Conservation (phyloP, 352 stramenopile genomes). For the Phytophthora tentaculata region DNA sequence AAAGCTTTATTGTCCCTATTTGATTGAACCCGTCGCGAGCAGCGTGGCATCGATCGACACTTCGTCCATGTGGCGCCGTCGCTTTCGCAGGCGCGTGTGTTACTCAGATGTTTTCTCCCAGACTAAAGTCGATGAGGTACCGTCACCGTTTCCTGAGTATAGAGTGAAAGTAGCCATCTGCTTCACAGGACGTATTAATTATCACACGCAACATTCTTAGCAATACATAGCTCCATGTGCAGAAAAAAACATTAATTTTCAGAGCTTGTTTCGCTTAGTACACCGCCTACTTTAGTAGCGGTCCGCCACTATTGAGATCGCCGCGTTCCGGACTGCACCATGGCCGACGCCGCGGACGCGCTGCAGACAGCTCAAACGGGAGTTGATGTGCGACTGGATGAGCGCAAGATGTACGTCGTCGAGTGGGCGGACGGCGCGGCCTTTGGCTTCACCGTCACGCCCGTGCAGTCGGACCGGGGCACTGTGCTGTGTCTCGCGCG, state of each 20-base stretch:
- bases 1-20: conserved; percentile 4
- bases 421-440: conserved; percentile 64
- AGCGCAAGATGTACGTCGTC: conserved; percentile 81
- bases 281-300: neutral
- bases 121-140: neutral
- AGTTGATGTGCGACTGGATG: conserved; percentile 59
- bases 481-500: conserved; percentile 67
- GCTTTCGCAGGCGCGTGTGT: conserved; percentile 4
- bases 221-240: neutral
- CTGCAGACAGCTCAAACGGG: conserved; percentile 41
- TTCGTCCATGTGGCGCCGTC: conserved; percentile 17
- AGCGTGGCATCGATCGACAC: conserved; percentile 15
- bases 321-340: conserved; percentile 5
- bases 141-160: neutral
- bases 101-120: conserved; percentile 8
- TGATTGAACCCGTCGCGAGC: conserved; percentile 17
- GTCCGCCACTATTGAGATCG: conserved; percentile 24
- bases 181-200: neutral
- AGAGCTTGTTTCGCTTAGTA: neutral
- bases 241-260: conserved; percentile 1
- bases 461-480: conserved; percentile 71
- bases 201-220: neutral
- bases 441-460: conserved; percentile 79
- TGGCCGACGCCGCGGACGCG: conserved; percentile 31
- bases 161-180: neutral